These are phyloP conservation scores for Apiospora pterosperma DNA, from an alignment of 2,329 filamentous ascomycete genomes.

Conservation along the genomic window DNA sequence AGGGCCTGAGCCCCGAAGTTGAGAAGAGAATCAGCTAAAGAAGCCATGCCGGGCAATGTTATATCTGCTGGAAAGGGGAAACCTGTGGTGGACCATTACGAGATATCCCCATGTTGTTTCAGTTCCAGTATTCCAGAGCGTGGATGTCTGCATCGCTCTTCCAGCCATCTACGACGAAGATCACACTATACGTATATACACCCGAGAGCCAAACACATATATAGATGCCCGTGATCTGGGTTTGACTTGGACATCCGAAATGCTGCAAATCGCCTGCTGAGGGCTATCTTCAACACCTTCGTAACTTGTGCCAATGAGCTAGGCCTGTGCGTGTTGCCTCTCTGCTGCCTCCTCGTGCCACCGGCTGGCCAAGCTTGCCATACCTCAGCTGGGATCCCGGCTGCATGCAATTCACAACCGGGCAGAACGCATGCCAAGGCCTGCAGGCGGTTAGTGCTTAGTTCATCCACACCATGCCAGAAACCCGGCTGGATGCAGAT, in stretches of 20 bases:
- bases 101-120: not conserved
- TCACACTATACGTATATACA: not conserved
- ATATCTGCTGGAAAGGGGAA: not conserved
- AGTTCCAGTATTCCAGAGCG: not conserved
- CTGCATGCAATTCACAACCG: not conserved
- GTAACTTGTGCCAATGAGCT: not conserved
- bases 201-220: not conserved
- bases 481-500: not conserved
- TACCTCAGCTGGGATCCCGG: not conserved
- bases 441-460: not conserved
- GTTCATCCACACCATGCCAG: not conserved
- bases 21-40: conserved; percentile 48
- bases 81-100: not conserved
- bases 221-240: not conserved
- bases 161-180: not conserved
- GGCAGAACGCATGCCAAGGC: not conserved
- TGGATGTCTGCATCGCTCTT: not conserved
- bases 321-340: too few species aligned
- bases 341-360: too few species aligned
- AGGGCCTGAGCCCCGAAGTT: conserved; percentile 34
- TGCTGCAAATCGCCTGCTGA: too few species aligned
- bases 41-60: not conserved
- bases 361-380: not conserved
- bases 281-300: not conserved
- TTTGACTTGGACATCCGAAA: not conserved